Evolutionary conservation across 139 green algal genomes (phyloP), one percentile per base, ranked within the genome.

Genomic region (Mesostigma viride): DNA sequence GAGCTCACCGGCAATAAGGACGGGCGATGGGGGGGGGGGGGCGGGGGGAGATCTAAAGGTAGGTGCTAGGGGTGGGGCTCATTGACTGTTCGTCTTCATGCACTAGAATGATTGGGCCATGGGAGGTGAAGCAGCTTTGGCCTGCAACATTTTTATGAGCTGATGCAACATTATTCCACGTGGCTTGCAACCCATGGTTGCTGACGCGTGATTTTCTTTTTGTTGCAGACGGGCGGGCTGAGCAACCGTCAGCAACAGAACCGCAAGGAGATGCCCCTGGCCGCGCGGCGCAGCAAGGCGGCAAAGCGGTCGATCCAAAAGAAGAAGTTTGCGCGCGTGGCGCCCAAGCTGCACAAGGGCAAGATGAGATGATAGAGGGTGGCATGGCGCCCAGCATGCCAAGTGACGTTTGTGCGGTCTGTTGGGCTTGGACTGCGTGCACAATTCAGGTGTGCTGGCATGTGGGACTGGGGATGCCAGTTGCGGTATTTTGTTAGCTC

Each of bases 161-260:
- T 61, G n/a, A n/a, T 3, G 3, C 53, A 20, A 28, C 20, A 14
- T 62, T 11, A 14, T 14, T 40, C 27, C 56, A 0, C 56, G n/a
- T 36, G 26, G 1, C 24, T 1, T 2, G 30, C 1, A 1, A 2
- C 17, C 3, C 31, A 27, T 66, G 26, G 1, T 20, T 31, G 2
- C 3, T 6, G 1, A 27, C 22, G 17, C 59, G 11, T 53, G 17
- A 48, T n/a, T 24, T 66, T 17, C 17, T 44, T 28, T 44, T 28
- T 30, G 11, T 48, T 4, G 31, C 65, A 72, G 86, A 89, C 80
- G 26, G 88, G 87, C 26, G 90, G 90, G 22, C 70, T 85, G 24
- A 89, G 73, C 62, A 95, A 98, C 76, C 75, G 76, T 22, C 75
- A 98, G 81, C 96, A 98, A 83, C 77, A 89, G 62, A 90, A 89